phyloP scores from a whole-genome alignment of 2,329 filamentous ascomycete genomes.

The Apiospora kogelbergensis region DNA sequence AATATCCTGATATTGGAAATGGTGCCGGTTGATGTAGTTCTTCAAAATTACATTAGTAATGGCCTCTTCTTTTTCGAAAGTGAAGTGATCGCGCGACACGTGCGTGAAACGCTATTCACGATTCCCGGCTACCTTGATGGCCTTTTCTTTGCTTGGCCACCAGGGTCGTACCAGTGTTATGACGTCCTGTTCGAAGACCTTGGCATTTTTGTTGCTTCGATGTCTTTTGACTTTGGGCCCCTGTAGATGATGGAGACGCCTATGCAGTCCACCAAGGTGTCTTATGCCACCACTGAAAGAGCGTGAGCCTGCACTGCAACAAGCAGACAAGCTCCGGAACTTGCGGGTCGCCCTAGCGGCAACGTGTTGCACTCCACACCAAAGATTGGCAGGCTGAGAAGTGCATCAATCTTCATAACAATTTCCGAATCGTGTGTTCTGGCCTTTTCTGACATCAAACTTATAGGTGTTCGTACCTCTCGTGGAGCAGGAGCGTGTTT shows the following conservation, averaged over 20 bases:
- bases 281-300: background rate
- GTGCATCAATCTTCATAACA: slow-evolving; percentile 2
- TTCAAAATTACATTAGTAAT: background rate
- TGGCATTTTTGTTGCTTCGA: too few relatives aligned
- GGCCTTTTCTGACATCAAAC: background rate
- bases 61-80: background rate
- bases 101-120: background rate
- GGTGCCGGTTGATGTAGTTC: background rate
- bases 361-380: slow-evolving; percentile 1
- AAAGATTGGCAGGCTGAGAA: background rate
- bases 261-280: background rate
- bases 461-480: background rate
- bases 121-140: background rate
- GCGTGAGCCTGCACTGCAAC: too few relatives aligned
- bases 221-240: background rate
- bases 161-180: background rate
- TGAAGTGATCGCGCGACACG: background rate
- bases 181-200: background rate
- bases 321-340: background rate
- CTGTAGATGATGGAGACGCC: background rate
- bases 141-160: background rate
- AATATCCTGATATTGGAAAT: background rate
- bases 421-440: slow-evolving; percentile 1
- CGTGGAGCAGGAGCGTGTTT: background rate
- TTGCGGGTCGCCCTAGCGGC: background rate